phyloP scores from a whole-genome alignment of 805 yeast genomes.

The Ogataea paradorogensis region DNA sequence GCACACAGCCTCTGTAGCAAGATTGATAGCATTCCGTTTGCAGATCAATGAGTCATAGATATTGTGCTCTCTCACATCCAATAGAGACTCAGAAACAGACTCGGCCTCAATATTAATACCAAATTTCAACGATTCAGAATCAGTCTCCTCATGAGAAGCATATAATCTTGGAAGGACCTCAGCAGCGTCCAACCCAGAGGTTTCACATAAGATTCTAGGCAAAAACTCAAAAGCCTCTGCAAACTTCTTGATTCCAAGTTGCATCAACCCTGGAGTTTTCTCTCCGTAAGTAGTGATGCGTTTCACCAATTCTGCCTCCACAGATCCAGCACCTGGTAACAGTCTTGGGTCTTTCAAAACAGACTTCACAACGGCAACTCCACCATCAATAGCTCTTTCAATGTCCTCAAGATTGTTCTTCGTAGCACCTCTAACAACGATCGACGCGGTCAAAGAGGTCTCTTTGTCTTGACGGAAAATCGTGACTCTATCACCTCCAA shows the following conservation, averaged over 20 bases:
- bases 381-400: constrained; percentile 97
- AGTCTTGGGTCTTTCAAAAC: constrained; percentile 76
- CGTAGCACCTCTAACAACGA: constrained; percentile 94
- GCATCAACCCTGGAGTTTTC: constrained; percentile 87
- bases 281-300: constrained; percentile 84
- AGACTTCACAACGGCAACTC: constrained; percentile 89
- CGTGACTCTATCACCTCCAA: constrained; percentile 97
- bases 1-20: constrained; percentile 93
- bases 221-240: constrained; percentile 94
- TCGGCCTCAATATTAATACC: constrained; percentile 84
- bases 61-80: constrained; percentile 66
- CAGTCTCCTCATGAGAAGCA: constrained; percentile 72
- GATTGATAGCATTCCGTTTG: constrained; percentile 81
- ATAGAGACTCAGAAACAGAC: constrained; percentile 53
- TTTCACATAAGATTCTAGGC: constrained; percentile 90
- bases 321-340: constrained; percentile 95
- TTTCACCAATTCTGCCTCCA: constrained; percentile 83
- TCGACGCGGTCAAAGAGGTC: constrained; percentile 81
- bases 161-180: constrained; percentile 87
- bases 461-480: constrained; percentile 76
- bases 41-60: constrained; percentile 78
- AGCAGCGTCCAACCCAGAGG: constrained; percentile 87
- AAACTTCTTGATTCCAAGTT: constrained; percentile 89
- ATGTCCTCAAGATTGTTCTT: constrained; percentile 90
- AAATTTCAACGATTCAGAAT: constrained; percentile 33